These are phyloP conservation scores for Fraxinus dipetala DNA, from an alignment of 305 asterid genomes.

Conservation along the genomic window DNA sequence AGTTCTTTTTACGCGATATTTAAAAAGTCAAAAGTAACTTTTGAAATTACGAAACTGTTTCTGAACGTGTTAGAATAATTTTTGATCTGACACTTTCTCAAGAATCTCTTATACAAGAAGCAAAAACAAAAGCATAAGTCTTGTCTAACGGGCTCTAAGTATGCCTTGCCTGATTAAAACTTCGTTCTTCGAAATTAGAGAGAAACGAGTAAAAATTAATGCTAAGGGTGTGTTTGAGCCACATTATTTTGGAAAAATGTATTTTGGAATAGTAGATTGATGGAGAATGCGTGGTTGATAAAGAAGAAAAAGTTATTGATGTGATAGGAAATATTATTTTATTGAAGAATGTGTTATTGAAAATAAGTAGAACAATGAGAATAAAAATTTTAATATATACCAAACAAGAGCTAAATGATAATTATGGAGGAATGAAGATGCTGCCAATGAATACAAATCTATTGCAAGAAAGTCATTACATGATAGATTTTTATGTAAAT, in stretches of 20 bases:
- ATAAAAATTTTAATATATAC: no score
- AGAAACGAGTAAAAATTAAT: not conserved
- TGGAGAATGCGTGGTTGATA: no score
- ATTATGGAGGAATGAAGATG: constrained; percentile 7
- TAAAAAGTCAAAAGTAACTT: not conserved
- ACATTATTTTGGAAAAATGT: no score
- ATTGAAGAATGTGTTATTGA: no score
- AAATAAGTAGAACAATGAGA: no score
- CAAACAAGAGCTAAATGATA: not conserved
- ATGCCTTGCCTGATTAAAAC: not conserved
- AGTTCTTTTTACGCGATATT: not conserved
- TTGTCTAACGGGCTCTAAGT: not conserved
- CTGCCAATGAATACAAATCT: constrained; percentile 31
- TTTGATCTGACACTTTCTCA: not conserved
- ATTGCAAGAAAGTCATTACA: constrained; percentile 16
- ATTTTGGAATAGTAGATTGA: no score
- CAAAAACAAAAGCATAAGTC: not conserved
- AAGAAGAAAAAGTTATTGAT: no score
- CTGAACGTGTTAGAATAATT: not conserved
- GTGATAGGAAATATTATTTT: no score
- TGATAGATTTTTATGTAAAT: not conserved
- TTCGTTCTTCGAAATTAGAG: not conserved
- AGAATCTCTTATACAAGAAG: not conserved
- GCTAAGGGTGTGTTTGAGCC: not conserved
- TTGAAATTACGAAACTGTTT: not conserved